Evolutionary conservation across 306 rosid genomes (phyloP), one percentile per base, ranked within the genome.

Genomic region (Fragaria nilgerrensis): DNA sequence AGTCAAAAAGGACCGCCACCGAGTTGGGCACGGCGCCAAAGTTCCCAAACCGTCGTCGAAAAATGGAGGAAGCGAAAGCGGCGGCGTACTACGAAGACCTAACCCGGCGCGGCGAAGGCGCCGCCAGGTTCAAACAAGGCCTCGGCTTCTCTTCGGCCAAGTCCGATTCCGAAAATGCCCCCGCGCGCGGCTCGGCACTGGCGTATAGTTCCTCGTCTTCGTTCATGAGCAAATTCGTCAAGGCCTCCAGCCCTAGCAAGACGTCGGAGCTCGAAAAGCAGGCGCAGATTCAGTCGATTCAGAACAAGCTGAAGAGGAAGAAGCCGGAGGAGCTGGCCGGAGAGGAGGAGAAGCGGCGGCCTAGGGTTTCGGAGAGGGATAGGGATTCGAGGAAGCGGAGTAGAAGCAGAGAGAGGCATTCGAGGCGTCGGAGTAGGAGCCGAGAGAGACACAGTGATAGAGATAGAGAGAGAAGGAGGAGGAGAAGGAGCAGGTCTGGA

Each of bases 71-170:
- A 83, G 90, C 86, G 52, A 92, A 90, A 56, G 98, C 98, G 0
- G 96, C 98, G 55, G 98, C 97, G 17, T 92, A 94, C 79, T 94
- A 94, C 86, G 93, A 94, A 32, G 95, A 94, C 72, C 82, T 92
- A 41, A 86, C 92, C 48, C 95, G 96, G 0, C 88, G 88, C 63
- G 98, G 98, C 32, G 87, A 85, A 67, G 96, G 96, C 49, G 97
- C 98, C 45, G 96, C 98, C 17, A 78, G 92, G 25, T 95, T 89
- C 86, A 95, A 95, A 48, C 98, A 85, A 80, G 98, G 98, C 36
- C 91, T 95, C 1, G 99, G 97, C 1, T 92, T 90, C 45, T 87
- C 98, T 12, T 14, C 85, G n/a, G 20, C 85, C 25, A 71, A 87
- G 44, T 19, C 93, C 5, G 56, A 68, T 55, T 74, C 79, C 76